Evolutionary conservation across 1,284 basidiomycete species (phyloP), one percentile per base, ranked within the genome.

Genomic region (Heterobasidion irregulare): DNA sequence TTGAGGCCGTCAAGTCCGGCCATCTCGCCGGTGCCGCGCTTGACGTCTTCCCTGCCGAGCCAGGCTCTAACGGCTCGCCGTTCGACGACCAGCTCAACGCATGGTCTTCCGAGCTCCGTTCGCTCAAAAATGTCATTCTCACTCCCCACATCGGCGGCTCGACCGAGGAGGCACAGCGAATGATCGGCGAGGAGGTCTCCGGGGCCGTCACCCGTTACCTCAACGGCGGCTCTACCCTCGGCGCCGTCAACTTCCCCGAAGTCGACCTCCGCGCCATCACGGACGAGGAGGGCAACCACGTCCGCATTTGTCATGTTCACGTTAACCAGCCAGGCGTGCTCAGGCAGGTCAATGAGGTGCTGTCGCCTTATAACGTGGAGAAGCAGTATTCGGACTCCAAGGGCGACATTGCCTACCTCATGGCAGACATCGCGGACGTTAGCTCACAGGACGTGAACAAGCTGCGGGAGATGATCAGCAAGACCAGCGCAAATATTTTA

Each of bases 71-170:
- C 67, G 95, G 95, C 46, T 79, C 87, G 9, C 77, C 83, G 1
- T 98, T 98, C 70, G 86, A 89, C 67, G 86, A 96, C 70, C 74
- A 85, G 62, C 75, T 97, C 61, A 96, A 95, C 68, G 57, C 81
- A 2, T 98, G 93, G 85, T 78, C 89, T 15, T 83, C 79, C 58
- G 72, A 82, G 32, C 80, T 98, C 41, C 81, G 91, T 57, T 72
- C 75, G 2, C 74, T 92, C 57, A 84, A 88, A 51, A 98, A 98
- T 71, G 81, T 97, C 60, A 94, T 98, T 68, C 86, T 98, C 63
- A 98, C 95, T 0, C 97, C 97, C 16, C 97, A 99, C 70, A 98
- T 99, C 64, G 97, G 97, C 58, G 97, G 97, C 47, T 98, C 94
- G 46, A 99, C 97, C 10, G 97, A 99, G 71, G 97, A 99, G 72